Conservation (phyloP, 1,284 basidiomycete species). For the Irpex rosettiformis region DNA sequence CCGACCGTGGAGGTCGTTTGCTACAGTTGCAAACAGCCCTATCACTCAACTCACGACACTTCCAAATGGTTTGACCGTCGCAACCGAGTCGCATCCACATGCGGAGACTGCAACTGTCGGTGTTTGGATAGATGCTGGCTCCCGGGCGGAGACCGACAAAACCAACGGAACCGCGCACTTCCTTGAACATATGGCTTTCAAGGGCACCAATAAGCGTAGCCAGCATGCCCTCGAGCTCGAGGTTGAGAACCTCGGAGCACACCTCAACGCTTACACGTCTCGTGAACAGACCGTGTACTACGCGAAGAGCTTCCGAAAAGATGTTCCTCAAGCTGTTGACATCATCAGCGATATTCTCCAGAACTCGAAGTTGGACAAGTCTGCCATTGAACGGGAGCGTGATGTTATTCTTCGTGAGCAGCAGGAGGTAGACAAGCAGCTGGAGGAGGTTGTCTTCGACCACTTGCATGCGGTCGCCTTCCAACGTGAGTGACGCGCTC, state of each 20-base stretch:
- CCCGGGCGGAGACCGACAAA: slow-evolving; percentile 90
- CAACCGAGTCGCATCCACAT: slow-evolving; percentile 88
- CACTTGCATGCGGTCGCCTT: slow-evolving; percentile 97
- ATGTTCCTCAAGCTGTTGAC: slow-evolving; percentile 89
- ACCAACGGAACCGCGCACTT: slow-evolving; percentile 98
- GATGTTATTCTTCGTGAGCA: slow-evolving; percentile 98
- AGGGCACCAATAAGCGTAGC: slow-evolving; percentile 88
- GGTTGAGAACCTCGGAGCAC: slow-evolving; percentile 97
- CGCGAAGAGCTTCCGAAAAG: slow-evolving; percentile 97
- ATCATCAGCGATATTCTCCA: slow-evolving; percentile 99
- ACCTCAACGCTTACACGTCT: slow-evolving; percentile 98
- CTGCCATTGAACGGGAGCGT: slow-evolving; percentile 93
- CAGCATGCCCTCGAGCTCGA: slow-evolving; percentile 95
- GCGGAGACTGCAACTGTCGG: slow-evolving; percentile 99
- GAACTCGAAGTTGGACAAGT: slow-evolving; percentile 90
- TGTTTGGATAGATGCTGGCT: slow-evolving; percentile 99
- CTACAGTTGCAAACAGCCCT: slow-evolving; percentile 72
- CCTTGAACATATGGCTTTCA: slow-evolving; percentile 97
- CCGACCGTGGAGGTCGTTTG: slow-evolving; percentile 55
- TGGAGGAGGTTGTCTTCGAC: slow-evolving; percentile 98
- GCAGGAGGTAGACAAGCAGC: slow-evolving; percentile 98
- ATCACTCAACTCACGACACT: slow-evolving; percentile 87
- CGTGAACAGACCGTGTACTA: slow-evolving; percentile 99
- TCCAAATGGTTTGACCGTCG: slow-evolving; percentile 89
- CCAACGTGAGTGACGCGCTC: slow-evolving; percentile 40